Conservation (phyloP, 306 rosid species). For the Senna siamea region DNA sequence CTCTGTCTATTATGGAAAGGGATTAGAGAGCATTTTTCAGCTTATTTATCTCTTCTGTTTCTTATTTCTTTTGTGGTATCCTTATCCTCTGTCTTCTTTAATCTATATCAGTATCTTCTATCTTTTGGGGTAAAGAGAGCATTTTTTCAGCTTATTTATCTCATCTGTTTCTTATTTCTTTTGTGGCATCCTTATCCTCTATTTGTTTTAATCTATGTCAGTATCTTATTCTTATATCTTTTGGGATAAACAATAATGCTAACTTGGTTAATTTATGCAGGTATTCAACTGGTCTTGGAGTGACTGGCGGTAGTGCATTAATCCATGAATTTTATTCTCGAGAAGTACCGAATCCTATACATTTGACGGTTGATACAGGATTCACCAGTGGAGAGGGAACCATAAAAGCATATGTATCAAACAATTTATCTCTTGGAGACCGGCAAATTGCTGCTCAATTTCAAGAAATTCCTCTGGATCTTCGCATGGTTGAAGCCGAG, state of each 20-base stretch:
- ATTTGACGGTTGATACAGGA: conserved; percentile 94
- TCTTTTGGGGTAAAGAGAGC: neutral
- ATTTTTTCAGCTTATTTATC: neutral
- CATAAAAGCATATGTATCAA: conserved; percentile 73
- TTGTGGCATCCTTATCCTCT: neutral
- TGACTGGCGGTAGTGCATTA: conserved; percentile 82
- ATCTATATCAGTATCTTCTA: neutral
- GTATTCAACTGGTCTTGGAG: conserved; percentile 95
- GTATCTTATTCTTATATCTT: neutral
- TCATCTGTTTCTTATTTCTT: neutral
- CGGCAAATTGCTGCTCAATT: conserved; percentile 93
- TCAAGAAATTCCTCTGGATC: conserved; percentile 93
- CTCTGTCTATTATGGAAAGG: neutral
- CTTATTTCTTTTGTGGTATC: too few species aligned
- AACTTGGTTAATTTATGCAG: conserved; percentile 49
- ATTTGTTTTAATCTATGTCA: neutral
- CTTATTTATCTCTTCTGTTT: neutral
- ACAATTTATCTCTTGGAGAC: conserved; percentile 84
- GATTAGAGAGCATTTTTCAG: neutral
- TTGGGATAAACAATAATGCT: neutral
- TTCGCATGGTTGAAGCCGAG: conserved; percentile 94
- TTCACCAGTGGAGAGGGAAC: conserved; percentile 72
- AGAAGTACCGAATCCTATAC: conserved; percentile 84
- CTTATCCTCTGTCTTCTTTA: too few species aligned
- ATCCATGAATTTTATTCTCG: conserved; percentile 94